Base-by-base conservation (phyloP, 257 asterid species). In the Nyctanthes arbortristis region DNA sequence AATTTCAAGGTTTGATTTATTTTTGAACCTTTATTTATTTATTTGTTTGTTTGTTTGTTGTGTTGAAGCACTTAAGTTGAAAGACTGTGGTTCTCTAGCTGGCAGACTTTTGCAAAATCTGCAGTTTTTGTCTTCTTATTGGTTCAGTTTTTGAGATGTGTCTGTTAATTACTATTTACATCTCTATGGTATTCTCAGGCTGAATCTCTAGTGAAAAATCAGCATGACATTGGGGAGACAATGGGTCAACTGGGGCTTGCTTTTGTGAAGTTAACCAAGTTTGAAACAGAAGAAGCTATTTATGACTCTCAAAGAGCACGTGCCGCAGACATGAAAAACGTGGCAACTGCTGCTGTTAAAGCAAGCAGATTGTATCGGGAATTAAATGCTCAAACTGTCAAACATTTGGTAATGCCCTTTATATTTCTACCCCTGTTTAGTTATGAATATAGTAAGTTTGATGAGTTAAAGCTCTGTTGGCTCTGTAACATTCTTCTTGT, bases 221-320 rank as follows among this genome's bases (percentile, higher is more conserved):
- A 94, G 77, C 97, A 94, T 80, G 99, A 94, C 69, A 94, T 89
- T 45, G 97, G 99, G 79, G 99, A 91, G 80, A 89, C 97, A 60
- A 80, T 89, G 84, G 99, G 99, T 63, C 97, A 94, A 64, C 75
- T 94, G 80, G 99, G 99, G 67, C 72, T 94, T 62, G 93, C 96
- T 58, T 84, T 94, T 73, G 99, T 94, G 77, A 94, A 94, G 70
- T 72, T 94, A 77, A 94, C 96, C 64, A 94, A 91, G 79, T 89
- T 94, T 81, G 99, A 94, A 72, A 84, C 95, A 27, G 99, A 94
- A 80, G 95, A 84, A 84, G 90, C 96, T 64, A 76, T 82, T 77
- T 84, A 75, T 77, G 96, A 91, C 75, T 84, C 96, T 61, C 99
- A 94, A 83, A 88, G 92, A 86, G 73, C 83, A 30, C 78, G 96